These are phyloP conservation scores for Rhodotorula sp. DNA, from an alignment of 1,284 basidiomycete species.

Conservation along the genomic window DNA sequence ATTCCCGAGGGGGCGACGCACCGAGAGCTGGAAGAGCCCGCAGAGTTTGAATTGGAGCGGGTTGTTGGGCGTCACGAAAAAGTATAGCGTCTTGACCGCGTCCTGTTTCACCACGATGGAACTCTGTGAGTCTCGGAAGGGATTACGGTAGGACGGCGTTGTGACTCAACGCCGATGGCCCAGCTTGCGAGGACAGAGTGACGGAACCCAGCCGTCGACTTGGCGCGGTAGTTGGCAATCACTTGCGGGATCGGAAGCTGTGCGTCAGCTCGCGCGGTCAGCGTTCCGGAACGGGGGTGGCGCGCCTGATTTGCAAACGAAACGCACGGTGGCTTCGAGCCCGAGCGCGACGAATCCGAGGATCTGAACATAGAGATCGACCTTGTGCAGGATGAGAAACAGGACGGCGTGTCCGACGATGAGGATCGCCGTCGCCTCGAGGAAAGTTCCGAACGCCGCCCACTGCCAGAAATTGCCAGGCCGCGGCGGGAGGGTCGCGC, in stretches of 20 bases:
- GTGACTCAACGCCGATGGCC: constrained; percentile 28
- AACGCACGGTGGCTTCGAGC: constrained; percentile 53
- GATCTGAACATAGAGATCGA: constrained; percentile 44
- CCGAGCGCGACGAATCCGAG: constrained; percentile 56
- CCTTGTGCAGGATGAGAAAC: constrained; percentile 44
- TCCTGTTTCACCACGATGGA: background rate
- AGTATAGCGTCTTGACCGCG: constrained; percentile 44
- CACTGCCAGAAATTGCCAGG: constrained; percentile 50
- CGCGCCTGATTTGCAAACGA: background rate
- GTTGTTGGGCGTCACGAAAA: constrained; percentile 52
- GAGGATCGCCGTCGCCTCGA: constrained; percentile 53
- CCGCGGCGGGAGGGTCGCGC: constrained; percentile 30
- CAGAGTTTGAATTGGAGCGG: constrained; percentile 53
- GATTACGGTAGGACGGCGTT: too few relatives aligned
- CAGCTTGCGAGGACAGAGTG: constrained; percentile 52
- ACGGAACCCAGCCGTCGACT: constrained; percentile 55
- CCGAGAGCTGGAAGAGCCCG: constrained; percentile 45
- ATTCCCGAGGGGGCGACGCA: background rate
- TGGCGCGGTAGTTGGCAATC: constrained; percentile 53
- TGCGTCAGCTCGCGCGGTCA: background rate
- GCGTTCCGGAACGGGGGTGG: too few relatives aligned
- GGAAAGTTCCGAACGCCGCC: constrained; percentile 44
- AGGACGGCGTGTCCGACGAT: constrained; percentile 49
- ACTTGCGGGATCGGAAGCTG: constrained; percentile 56
- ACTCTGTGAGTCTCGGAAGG: too few relatives aligned